Base-by-base conservation (phyloP, 2,329 filamentous ascomycete genomes). In the Daldinia sp. region DNA sequence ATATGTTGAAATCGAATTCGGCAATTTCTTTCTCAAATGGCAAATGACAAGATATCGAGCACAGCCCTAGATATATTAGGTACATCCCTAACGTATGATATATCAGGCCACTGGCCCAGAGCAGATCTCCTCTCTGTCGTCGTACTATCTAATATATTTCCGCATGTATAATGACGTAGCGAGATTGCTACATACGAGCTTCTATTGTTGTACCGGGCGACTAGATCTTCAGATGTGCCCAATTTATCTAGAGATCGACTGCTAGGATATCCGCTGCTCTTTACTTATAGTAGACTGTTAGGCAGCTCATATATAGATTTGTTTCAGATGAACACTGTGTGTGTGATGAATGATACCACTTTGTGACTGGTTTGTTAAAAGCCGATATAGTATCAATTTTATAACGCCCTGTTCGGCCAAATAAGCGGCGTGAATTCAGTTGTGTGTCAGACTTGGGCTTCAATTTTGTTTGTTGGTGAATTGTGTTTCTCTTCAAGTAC, bases 1-100 rank as follows among this genome's bases (percentile, higher is more conserved):
- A 54, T 42, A 33, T 54, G 30, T 54, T 33, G 44, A 39, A 39
- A 39, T 13, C 12, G 35, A 39, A 39, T 39, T 30, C 23, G 28
- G 50, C 10, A 35, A 50, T 2, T 33, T 33, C 20, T 23, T 33
- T 33, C 28, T 13, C 15, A 51, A 51, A 33, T 51, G 28, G 1
- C 7, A 51, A 9, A 23, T 33, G n/a, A 28, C 13, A 18, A 26
- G 30, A 50, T 26, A 18, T 15, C n/a, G 44, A 48, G 30, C 41
- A 41, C 64, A 67, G 64, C 64, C 64, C 54, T 67, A 59, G 64
- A 44, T 48, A 62, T 67, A 67, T 67, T 66, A 41, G 26, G 13
- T 28, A 48, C 58, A 41, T 62, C 33, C 33, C 33, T 35, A 9
- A 7, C 33, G 10, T 35, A 35, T 35, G 33, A 35, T 9, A 1